These are phyloP conservation scores for Alternaria postmessia DNA, from an alignment of 2,329 filamentous ascomycete species.

Conservation along the genomic window DNA sequence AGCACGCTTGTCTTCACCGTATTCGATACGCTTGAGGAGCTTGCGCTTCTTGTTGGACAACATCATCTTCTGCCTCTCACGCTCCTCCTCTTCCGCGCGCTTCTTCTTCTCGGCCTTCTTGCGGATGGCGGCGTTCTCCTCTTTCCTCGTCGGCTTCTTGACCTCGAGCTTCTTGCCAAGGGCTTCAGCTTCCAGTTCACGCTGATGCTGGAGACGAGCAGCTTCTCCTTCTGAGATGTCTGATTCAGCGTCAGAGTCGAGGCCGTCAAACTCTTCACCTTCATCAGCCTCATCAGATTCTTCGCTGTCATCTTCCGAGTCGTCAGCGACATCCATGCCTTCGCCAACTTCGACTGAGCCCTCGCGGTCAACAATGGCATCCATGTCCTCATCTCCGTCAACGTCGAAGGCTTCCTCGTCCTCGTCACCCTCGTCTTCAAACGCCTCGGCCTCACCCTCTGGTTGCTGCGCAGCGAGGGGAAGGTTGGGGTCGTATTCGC, in stretches of 20 bases:
- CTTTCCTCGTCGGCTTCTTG: conserved; percentile 54
- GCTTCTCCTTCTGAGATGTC: conserved; percentile 64
- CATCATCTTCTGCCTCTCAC: conserved; percentile 97
- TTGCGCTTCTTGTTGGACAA: conserved; percentile 97
- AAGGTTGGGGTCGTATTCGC: conserved; percentile 89
- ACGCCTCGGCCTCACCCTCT: conserved; percentile 81
- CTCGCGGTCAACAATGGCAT: conserved; percentile 48
- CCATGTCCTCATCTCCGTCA: conserved; percentile 46
- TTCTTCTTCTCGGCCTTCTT: conserved; percentile 69
- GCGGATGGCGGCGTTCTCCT: conserved; percentile 73
- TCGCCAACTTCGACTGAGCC: conserved; percentile 58
- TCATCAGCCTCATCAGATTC: conserved; percentile 46
- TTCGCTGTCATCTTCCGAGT: conserved; percentile 56
- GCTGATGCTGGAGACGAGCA: conserved; percentile 76
- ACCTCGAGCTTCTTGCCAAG: conserved; percentile 66
- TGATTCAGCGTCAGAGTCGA: conserved; percentile 59
- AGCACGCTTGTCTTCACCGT: conserved; percentile 92
- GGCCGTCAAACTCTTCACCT: conserved; percentile 56
- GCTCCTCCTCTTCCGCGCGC: conserved; percentile 78
- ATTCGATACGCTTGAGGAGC: conserved; percentile 96
- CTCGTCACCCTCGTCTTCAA: conserved; percentile 62
- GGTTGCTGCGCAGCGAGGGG: conserved; percentile 87
- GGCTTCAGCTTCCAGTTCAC: conserved; percentile 91
- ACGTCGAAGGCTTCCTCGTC: conserved; percentile 52
- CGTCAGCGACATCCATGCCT: conserved; percentile 58